A percentile compares a stretch with the other conserved stretches of the same genome.
Evolutionary conservation across 257 asterid genomes (phyloP).

Genomic region (Petunia axillaris): DNA sequence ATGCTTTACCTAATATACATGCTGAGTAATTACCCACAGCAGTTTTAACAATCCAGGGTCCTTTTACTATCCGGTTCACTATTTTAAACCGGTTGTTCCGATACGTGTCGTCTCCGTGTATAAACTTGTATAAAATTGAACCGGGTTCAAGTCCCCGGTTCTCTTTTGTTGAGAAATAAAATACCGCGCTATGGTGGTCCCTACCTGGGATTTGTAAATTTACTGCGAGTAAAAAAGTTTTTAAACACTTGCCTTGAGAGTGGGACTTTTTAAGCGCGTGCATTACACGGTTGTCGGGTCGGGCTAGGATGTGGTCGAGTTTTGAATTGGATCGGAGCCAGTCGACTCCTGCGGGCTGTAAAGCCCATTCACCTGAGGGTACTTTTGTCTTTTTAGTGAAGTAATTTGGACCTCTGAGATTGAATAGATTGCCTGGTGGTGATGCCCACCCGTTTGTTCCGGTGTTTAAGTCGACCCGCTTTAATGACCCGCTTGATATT

Average conservation of each 20-base stretch:
- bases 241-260: constrained; percentile 39
- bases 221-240: constrained; percentile 68
- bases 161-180: constrained; percentile 67
- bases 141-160: constrained; percentile 59
- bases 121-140: constrained; percentile 64
- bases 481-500: constrained; percentile 69
- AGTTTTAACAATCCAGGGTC: constrained; percentile 93
- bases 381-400: constrained; percentile 57
- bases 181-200: constrained; percentile 87
- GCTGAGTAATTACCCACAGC: constrained; percentile 92
- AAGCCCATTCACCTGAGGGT: constrained; percentile 69
- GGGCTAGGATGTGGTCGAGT: constrained; percentile 82
- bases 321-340: constrained; percentile 88
- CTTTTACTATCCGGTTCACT: constrained; percentile 82
- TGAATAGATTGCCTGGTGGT: constrained; percentile 78
- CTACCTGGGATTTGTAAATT: constrained; percentile 90
- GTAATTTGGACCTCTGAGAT: constrained; percentile 74
- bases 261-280: constrained; percentile 48
- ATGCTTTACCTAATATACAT: constrained; percentile 80
- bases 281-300: constrained; percentile 78
- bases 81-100: constrained; percentile 81
- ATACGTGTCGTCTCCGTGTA: constrained; percentile 68
- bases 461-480: constrained; percentile 62
- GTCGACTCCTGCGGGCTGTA: constrained; percentile 89
- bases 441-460: constrained; percentile 98